Conservation (phyloP, 805 yeast genomes). For the Kuraishia hungarica region DNA sequence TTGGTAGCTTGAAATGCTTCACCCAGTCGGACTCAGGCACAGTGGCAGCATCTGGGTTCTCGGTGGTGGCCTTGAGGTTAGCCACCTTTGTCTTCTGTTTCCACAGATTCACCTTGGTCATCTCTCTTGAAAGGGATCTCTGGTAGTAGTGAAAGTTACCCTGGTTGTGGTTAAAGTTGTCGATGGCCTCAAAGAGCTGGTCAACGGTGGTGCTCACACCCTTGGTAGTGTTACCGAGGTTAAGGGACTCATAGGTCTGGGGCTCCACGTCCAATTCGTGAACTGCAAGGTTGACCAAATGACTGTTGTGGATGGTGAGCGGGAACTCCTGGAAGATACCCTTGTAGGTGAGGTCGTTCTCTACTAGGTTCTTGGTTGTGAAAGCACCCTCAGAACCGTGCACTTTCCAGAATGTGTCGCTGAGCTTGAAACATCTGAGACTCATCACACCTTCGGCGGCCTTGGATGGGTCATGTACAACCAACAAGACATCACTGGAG, state of each 20-base stretch:
- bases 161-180: conserved; percentile 69
- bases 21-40: conserved; percentile 60
- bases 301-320: conserved; percentile 56
- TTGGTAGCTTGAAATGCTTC: conserved; percentile 55
- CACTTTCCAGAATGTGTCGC: conserved; percentile 49
- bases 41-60: conserved; percentile 38
- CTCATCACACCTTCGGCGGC: conserved; percentile 54
- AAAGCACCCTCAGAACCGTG: conserved; percentile 47
- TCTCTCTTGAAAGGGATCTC: conserved; percentile 65
- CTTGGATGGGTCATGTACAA: conserved; percentile 63
- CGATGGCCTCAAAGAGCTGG: conserved; percentile 58
- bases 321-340: conserved; percentile 70
- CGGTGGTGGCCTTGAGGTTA: conserved; percentile 49
- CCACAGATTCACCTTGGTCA: conserved; percentile 66
- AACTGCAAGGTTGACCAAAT: conserved; percentile 36
- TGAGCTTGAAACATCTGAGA: conserved; percentile 62
- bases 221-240: conserved; percentile 31
- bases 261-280: conserved; percentile 12
- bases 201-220: conserved; percentile 40
- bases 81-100: conserved; percentile 60
- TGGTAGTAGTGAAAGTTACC: conserved; percentile 77
- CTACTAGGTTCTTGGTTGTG: conserved; percentile 54
- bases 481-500: conserved; percentile 34
- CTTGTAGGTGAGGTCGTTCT: conserved; percentile 50
- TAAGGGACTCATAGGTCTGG: conserved; percentile 26